Evolutionary conservation across 257 asterid genomes (phyloP).

Genomic region (Solanum sparsipilum): DNA sequence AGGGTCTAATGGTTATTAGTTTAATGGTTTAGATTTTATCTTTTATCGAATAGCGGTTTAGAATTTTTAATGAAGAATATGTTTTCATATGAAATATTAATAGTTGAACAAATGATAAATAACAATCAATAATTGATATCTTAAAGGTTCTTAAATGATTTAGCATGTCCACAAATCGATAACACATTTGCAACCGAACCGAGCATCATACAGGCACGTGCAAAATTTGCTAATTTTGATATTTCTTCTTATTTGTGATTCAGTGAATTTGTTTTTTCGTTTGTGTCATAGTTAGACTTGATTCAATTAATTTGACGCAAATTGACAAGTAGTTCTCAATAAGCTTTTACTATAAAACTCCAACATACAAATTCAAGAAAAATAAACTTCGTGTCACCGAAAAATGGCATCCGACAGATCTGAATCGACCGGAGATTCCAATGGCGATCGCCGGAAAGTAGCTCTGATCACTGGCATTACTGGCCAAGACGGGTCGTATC

Average conservation of each 20-base stretch:
- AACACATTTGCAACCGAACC: neutral
- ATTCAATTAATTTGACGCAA: neutral
- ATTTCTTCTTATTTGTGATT: neutral
- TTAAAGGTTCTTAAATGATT: no score
- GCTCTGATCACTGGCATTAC: slow-evolving; percentile 97
- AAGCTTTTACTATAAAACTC: neutral
- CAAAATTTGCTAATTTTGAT: neutral
- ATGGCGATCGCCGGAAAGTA: slow-evolving; percentile 30
- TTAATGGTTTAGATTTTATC: no score
- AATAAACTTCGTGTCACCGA: neutral
- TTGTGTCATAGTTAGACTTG: neutral
- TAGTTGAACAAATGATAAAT: no score
- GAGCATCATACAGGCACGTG: neutral
- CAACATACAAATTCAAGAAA: neutral
- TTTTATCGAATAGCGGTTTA: no score
- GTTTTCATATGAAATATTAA: no score
- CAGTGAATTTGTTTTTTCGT: neutral
- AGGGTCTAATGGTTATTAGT: neutral
- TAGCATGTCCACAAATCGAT: neutral
- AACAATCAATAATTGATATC: neutral
- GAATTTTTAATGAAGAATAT: no score
- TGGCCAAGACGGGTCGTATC: slow-evolving; percentile 97
- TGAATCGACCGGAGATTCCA: slow-evolving; percentile 7
- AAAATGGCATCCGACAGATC: slow-evolving; percentile 9
- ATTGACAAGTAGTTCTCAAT: neutral